Evolutionary conservation across 2,329 filamentous ascomycete genomes (phyloP).

Genomic region (Diplodia sapinea): DNA sequence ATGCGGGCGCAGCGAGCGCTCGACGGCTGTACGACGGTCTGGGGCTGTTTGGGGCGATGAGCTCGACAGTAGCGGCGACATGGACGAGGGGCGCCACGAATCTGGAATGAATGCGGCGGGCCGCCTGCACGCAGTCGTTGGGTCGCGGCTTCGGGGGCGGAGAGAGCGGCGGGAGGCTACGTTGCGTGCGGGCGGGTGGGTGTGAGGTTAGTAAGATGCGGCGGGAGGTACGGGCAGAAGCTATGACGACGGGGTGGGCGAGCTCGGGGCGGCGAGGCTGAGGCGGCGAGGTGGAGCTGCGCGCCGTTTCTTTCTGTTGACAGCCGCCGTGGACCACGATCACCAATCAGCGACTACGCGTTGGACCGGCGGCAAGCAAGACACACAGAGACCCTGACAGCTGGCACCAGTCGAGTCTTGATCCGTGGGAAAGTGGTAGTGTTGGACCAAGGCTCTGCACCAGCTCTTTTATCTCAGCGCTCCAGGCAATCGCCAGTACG

Average conservation of each 20-base stretch:
- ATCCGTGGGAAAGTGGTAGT: neutral
- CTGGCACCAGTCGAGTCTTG: conserved; percentile 19
- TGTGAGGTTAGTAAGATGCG: conserved; percentile 21
- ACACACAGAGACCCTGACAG: conserved; percentile 13
- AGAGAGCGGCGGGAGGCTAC: conserved; percentile 7
- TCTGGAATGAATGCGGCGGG: conserved; percentile 19
- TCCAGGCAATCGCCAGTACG: conserved; percentile 26
- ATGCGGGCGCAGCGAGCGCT: conserved; percentile 19
- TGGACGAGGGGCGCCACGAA: conserved; percentile 1
- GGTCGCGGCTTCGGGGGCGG: neutral
- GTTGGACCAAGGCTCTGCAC: conserved; percentile 4
- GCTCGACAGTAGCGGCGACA: conserved; percentile 25
- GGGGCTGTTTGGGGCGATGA: conserved; percentile 24
- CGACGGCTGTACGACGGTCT: conserved; percentile 27
- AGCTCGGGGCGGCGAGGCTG: conserved; percentile 15
- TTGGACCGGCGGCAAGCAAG: conserved; percentile 4
- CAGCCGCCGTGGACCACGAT: conserved; percentile 20
- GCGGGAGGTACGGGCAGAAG: conserved; percentile 28
- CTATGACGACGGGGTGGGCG: conserved; percentile 29
- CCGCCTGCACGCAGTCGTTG: conserved; percentile 14
- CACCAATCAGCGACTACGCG: conserved; percentile 25
- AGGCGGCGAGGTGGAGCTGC: conserved; percentile 15
- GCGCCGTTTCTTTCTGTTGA: conserved; percentile 13
- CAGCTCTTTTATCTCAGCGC: conserved; percentile 10
- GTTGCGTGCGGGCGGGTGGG: conserved; percentile 7